Conservation (phyloP, 2,329 filamentous ascomycete genomes). For the Botrytis deweyae region DNA sequence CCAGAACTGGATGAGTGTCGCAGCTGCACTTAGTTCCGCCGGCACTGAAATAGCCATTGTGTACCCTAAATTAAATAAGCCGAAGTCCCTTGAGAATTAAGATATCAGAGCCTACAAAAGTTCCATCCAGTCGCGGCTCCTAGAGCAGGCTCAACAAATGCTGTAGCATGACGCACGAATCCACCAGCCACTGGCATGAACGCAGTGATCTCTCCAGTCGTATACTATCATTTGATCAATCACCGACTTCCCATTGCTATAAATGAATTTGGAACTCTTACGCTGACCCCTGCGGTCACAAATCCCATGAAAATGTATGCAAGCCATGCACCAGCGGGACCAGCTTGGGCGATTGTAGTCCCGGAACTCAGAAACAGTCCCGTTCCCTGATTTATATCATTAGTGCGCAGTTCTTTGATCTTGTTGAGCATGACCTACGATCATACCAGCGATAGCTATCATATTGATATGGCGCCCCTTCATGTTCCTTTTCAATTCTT, state of each 20-base stretch:
- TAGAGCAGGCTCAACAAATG: constrained; percentile 43
- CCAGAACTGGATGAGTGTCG: constrained; percentile 64
- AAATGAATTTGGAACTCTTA: constrained; percentile 26
- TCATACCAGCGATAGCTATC: constrained; percentile 46
- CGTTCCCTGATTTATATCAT: constrained; percentile 41
- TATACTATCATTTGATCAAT: not conserved
- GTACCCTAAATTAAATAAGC: constrained; percentile 53
- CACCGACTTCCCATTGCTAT: not conserved
- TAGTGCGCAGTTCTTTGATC: not conserved
- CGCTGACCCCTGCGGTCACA: constrained; percentile 51
- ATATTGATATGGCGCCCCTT: constrained; percentile 46
- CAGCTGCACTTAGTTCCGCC: constrained; percentile 61
- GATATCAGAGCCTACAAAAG: constrained; percentile 28
- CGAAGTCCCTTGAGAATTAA: constrained; percentile 17
- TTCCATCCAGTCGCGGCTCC: constrained; percentile 41
- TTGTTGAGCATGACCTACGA: constrained; percentile 54
- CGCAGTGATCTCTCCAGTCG: constrained; percentile 32
- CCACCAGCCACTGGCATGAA: constrained; percentile 49
- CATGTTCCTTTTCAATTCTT: constrained; percentile 47
- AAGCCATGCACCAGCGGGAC: constrained; percentile 48
- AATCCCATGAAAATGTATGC: constrained; percentile 47
- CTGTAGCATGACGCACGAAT: constrained; percentile 41
- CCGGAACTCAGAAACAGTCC: constrained; percentile 55
- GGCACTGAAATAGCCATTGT: constrained; percentile 41
- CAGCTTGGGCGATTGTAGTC: constrained; percentile 47